Evolutionary conservation across 805 yeast genomes (phyloP).

Genomic region (Saturnispora halmiae): DNA sequence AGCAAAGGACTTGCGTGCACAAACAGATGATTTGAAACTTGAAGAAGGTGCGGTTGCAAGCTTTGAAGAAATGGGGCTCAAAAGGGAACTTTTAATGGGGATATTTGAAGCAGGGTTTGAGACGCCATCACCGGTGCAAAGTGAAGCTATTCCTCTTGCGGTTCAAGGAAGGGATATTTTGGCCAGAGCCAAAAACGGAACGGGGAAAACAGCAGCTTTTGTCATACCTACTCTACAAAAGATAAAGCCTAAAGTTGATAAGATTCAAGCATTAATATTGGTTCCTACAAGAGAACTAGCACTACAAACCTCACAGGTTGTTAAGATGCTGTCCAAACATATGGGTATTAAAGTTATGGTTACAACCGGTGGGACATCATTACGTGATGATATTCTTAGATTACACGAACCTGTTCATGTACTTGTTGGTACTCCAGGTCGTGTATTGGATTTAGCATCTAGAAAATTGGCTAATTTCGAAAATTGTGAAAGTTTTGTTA

Average conservation of each 20-base stretch:
- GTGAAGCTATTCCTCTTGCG: constrained; percentile 93
- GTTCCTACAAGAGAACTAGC: constrained; percentile 98
- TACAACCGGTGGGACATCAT: constrained; percentile 93
- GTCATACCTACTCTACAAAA: constrained; percentile 88
- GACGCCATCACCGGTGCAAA: constrained; percentile 96
- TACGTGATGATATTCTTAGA: constrained; percentile 90
- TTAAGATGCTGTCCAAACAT: constrained; percentile 90
- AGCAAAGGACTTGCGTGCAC: constrained; percentile 82
- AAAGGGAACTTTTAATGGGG: constrained; percentile 94
- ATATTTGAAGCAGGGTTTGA: constrained; percentile 98
- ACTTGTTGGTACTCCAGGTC: constrained; percentile 95
- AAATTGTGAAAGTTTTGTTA: constrained; percentile 78
- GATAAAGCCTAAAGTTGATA: constrained; percentile 71
- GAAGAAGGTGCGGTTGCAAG: constrained; percentile 66
- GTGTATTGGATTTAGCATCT: constrained; percentile 88
- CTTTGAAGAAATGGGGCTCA: constrained; percentile 86
- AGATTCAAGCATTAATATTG: constrained; percentile 84
- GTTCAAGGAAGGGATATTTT: constrained; percentile 90
- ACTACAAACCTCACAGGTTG: constrained; percentile 94
- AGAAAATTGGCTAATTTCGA: constrained; percentile 81
- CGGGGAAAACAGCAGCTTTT: constrained; percentile 98
- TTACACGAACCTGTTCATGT: constrained; percentile 89
- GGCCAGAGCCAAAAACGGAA: constrained; percentile 97
- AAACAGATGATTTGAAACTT: constrained; percentile 89
- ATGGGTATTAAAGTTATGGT: constrained; percentile 92